These are phyloP conservation scores for Dryadomyces quercus-mongolicae DNA, from an alignment of 2,329 filamentous ascomycete species.

Conservation along the genomic window DNA sequence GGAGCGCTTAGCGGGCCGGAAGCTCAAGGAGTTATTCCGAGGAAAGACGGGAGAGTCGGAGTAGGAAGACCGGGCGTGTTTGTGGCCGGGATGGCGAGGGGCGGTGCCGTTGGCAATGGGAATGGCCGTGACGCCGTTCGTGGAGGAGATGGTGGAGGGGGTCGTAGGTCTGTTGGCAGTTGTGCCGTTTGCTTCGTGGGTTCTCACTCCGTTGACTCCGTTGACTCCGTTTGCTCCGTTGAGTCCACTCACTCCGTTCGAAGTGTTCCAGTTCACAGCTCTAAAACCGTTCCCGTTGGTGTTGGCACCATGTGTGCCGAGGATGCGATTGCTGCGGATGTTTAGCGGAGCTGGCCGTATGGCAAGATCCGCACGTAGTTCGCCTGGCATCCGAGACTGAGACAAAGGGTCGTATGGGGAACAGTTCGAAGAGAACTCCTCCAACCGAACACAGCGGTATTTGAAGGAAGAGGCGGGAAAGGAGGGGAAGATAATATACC, in stretches of 20 bases:
- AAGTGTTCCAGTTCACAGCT: no score
- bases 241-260: background rate
- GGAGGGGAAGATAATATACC: background rate
- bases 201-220: background rate
- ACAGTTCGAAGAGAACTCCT: background rate
- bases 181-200: background rate
- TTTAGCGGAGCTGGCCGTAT: slow-evolving; percentile 13
- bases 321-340: background rate
- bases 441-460: background rate
- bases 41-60: slow-evolving; percentile 45
- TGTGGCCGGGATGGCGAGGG: slow-evolving; percentile 25
- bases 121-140: slow-evolving; percentile 3
- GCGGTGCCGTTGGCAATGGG: slow-evolving; percentile 7
- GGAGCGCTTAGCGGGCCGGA: slow-evolving; percentile 45
- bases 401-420: background rate
- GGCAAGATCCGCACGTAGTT: slow-evolving; percentile 14
- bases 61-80: slow-evolving; percentile 50
- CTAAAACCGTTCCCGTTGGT: background rate
- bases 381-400: slow-evolving; percentile 10
- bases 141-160: no score
- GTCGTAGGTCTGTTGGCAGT: background rate
- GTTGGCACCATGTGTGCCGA: background rate
- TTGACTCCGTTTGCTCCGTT: background rate
- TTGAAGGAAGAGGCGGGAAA: background rate
- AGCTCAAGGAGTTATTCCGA: slow-evolving; percentile 48